Evolutionary conservation across 495 filamentous ascomycete species (phyloP).

Genomic region (Penicillium manginii): DNA sequence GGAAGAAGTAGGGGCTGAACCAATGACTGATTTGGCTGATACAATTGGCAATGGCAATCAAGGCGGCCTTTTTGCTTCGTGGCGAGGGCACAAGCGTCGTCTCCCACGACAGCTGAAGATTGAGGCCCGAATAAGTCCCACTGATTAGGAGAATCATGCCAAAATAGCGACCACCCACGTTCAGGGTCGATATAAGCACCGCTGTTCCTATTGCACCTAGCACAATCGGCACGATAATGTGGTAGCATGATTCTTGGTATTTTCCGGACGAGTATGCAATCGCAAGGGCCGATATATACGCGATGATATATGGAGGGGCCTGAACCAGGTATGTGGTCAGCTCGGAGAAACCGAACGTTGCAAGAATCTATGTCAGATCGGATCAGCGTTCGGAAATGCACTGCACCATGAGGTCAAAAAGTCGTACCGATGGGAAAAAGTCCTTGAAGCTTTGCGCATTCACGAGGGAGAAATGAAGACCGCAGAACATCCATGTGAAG

Average conservation of each 20-base stretch:
- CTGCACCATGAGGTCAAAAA: not conserved
- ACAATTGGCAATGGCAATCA: not conserved
- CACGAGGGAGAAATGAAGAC: not conserved
- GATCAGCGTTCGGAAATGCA: not conserved
- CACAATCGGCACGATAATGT: not conserved
- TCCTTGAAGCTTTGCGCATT: not conserved
- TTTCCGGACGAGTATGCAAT: not conserved
- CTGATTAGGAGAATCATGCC: conserved; percentile 55
- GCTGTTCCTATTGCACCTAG: not conserved
- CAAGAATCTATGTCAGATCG: not conserved
- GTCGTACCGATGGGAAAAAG: not conserved
- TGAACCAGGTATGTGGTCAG: not conserved
- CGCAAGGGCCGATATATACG: not conserved
- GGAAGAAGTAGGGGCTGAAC: not conserved
- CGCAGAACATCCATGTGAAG: not conserved
- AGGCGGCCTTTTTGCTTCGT: not conserved
- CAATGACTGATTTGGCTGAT: not conserved
- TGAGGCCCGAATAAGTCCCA: conserved; percentile 52
- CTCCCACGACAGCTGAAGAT: conserved; percentile 48
- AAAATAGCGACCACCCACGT: conserved; percentile 53
- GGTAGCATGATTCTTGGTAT: not conserved
- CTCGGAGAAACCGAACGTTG: not conserved
- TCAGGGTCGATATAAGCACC: conserved; percentile 14
- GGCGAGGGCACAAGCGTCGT: not conserved
- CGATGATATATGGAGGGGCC: not conserved